Evolutionary conservation across 129 eudicot genomes (phyloP).

Genomic region (Scalesia atractyloides): DNA sequence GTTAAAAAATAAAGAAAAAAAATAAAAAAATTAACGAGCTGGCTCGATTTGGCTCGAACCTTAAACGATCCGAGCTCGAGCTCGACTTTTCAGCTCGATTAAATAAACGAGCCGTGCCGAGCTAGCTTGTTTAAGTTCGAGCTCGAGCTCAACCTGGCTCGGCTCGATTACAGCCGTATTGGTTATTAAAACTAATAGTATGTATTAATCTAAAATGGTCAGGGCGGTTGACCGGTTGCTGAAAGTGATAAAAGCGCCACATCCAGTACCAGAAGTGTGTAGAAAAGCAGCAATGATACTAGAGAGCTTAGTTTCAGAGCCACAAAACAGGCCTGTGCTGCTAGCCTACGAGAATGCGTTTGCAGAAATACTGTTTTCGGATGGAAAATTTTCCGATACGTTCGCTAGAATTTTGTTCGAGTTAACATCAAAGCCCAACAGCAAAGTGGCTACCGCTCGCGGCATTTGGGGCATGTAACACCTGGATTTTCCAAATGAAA

Average conservation of each 20-base stretch:
- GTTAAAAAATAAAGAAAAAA: too few species aligned
- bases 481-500: neutral
- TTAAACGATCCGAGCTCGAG: too few species aligned
- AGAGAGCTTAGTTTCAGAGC: constrained; percentile 89
- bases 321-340: constrained; percentile 78
- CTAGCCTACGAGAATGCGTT: constrained; percentile 81
- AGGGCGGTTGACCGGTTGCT: constrained; percentile 97
- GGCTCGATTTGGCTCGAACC: too few species aligned
- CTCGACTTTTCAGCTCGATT: too few species aligned
- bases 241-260: constrained; percentile 82
- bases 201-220: constrained; percentile 7
- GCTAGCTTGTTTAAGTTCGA: too few species aligned
- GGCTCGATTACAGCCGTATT: too few species aligned
- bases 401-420: constrained; percentile 90
- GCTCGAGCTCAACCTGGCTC: too few species aligned
- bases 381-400: constrained; percentile 74
- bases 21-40: too few species aligned
- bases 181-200: neutral
- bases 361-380: constrained; percentile 89
- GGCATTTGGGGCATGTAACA: constrained; percentile 98
- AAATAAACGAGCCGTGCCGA: too few species aligned
- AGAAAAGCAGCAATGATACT: constrained; percentile 85
- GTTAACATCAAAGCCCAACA: constrained; percentile 85
- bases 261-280: constrained; percentile 93
- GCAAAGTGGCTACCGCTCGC: constrained; percentile 78